phyloP scores from a whole-genome alignment of 257 asterid genomes.

The Ophiorrhiza pumila region DNA sequence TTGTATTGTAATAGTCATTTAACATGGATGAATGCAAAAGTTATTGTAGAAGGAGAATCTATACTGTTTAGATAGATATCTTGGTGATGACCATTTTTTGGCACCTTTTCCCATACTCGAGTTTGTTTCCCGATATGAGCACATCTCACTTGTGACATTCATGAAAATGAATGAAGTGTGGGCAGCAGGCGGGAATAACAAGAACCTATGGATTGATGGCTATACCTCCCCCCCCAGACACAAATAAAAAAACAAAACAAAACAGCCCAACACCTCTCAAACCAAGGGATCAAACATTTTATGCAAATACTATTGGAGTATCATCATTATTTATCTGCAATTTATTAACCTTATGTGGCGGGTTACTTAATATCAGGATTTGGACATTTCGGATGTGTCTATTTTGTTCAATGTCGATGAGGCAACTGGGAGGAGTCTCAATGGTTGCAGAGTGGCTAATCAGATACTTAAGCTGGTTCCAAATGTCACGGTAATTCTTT shows the following conservation, averaged over 20 bases:
- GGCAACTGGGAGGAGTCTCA: conserved; percentile 87
- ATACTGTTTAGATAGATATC: background rate
- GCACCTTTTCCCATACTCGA: background rate
- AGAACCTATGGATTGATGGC: too few species aligned
- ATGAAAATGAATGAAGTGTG: too few species aligned
- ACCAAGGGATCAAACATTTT: too few species aligned
- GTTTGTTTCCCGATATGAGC: background rate
- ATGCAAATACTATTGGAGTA: background rate
- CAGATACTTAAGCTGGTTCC: conserved; percentile 92
- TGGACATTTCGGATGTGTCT: conserved; percentile 76
- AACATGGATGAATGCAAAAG: background rate
- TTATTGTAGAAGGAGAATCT: too few species aligned
- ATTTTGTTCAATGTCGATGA: conserved; percentile 79
- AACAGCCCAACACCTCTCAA: too few species aligned
- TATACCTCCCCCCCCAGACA: too few species aligned
- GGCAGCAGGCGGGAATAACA: too few species aligned
- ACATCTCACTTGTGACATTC: too few species aligned
- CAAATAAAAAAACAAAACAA: too few species aligned
- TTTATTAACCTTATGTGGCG: background rate
- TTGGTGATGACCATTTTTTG: background rate
- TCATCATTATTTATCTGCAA: background rate
- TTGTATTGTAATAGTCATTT: background rate
- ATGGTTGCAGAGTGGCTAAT: conserved; percentile 96
- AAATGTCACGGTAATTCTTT: conserved; percentile 56
- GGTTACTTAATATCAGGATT: conserved; percentile 48